phyloP scores from a whole-genome alignment of 1,139 yeast genomes.

The Diutina sp. region DNA sequence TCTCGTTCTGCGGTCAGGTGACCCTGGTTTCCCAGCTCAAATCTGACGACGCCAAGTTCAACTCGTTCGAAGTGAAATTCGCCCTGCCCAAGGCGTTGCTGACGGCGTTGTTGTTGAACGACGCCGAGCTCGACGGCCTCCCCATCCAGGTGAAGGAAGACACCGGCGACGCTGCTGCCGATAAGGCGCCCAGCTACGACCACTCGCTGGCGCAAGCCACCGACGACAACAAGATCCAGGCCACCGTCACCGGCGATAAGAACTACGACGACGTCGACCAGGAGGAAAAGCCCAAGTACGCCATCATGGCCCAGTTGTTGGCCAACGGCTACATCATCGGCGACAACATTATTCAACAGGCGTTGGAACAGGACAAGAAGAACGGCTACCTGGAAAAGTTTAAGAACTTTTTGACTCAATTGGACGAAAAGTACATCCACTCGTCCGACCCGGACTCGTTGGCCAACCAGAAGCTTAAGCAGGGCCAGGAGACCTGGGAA shows the following conservation, averaged over 20 bases:
- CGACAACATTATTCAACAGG: constrained; percentile 47
- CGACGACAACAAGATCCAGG: constrained; percentile 14
- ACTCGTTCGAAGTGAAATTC: constrained; percentile 38
- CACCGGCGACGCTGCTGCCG: constrained; percentile 3
- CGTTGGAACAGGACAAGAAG: constrained; percentile 49
- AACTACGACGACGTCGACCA: constrained; percentile 46
- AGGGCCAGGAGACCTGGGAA: constrained; percentile 7
- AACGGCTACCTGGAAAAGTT: constrained; percentile 51
- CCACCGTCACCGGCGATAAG: constrained; percentile 17
- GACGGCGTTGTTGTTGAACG: constrained; percentile 63
- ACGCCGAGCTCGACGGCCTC: constrained; percentile 58
- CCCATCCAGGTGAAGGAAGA: constrained; percentile 34
- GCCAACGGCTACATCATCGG: constrained; percentile 59
- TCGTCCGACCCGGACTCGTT: constrained; percentile 30
- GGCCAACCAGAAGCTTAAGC: constrained; percentile 5
- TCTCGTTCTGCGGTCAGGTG: constrained; percentile 69
- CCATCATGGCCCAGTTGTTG: constrained; percentile 65
- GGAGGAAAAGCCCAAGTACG: constrained; percentile 67
- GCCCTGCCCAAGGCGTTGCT: constrained; percentile 49
- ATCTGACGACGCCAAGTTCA: constrained; percentile 14
- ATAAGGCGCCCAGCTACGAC: constrained; percentile 7
- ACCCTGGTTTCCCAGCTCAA: constrained; percentile 25
- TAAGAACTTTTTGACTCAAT: constrained; percentile 36
- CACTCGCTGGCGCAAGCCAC: constrained; percentile 7
- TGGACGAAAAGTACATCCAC: constrained; percentile 52